These are phyloP conservation scores for Boletus eberwhitei DNA, from an alignment of 768 basidiomycete species.

Conservation along the genomic window DNA sequence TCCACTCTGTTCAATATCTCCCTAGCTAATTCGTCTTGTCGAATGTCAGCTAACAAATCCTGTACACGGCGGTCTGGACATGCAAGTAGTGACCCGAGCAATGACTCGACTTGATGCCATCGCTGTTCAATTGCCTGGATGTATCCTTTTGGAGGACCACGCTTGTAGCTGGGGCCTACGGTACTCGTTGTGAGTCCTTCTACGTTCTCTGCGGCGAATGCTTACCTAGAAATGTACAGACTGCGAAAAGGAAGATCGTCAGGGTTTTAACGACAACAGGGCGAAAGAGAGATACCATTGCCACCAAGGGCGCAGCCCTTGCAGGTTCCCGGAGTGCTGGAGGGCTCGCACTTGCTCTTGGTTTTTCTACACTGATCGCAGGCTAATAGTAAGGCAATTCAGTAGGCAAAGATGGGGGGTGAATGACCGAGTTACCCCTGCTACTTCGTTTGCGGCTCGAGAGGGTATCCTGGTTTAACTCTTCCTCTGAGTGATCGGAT, in stretches of 20 bases:
- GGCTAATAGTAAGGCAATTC: slow-evolving; percentile 41
- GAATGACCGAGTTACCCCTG: slow-evolving; percentile 42
- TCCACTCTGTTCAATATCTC: slow-evolving; percentile 78
- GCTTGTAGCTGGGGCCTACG: slow-evolving; percentile 73
- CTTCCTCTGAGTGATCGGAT: slow-evolving; percentile 61
- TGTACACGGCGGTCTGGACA: slow-evolving; percentile 66
- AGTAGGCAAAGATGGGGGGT: slow-evolving; percentile 7
- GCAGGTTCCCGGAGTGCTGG: slow-evolving; percentile 46
- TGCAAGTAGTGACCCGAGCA: slow-evolving; percentile 79
- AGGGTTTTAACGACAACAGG: not conserved
- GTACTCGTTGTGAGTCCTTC: not conserved
- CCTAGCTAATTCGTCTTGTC: slow-evolving; percentile 69
- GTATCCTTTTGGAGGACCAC: slow-evolving; percentile 87
- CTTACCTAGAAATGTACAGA: slow-evolving; percentile 65
- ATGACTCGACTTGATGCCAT: slow-evolving; percentile 88
- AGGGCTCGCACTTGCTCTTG: slow-evolving; percentile 81
- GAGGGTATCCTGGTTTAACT: slow-evolving; percentile 40
- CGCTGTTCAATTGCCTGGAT: slow-evolving; percentile 90
- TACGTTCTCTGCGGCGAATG: not conserved
- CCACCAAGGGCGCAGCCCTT: slow-evolving; percentile 61
- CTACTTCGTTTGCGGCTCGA: slow-evolving; percentile 59
- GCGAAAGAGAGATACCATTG: slow-evolving; percentile 39
- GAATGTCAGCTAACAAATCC: slow-evolving; percentile 57
- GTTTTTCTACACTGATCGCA: slow-evolving; percentile 88
- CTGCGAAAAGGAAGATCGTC: slow-evolving; percentile 33